Percentiles rank a stretch among this genome's conserved stretches.
Conservation (phyloP, 345 rosid species). For the Psidium guajava region DNA sequence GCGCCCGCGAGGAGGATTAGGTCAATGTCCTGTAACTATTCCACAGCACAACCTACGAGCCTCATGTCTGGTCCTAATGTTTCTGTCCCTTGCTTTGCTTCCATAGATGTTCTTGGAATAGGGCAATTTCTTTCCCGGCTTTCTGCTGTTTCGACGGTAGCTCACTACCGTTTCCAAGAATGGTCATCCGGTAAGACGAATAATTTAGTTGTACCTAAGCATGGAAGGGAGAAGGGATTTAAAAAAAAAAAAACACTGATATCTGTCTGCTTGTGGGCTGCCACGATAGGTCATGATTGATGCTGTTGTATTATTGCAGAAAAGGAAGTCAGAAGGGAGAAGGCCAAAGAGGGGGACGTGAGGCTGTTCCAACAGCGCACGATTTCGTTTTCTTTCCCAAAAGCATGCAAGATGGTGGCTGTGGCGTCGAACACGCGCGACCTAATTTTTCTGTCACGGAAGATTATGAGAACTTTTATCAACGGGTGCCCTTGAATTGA, state of each 20-base stretch:
- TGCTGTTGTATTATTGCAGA: background rate
- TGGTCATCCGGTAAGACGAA: background rate
- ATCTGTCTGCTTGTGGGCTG: background rate
- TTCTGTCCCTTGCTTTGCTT: background rate
- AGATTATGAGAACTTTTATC: background rate
- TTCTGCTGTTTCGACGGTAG: background rate
- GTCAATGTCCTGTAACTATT: background rate
- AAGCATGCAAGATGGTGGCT: background rate
- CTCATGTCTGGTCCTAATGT: background rate
- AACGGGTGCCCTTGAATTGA: background rate
- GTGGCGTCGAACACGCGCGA: background rate
- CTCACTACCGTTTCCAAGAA: background rate
- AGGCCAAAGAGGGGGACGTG: background rate
- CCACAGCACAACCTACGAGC: background rate
- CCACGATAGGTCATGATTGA: background rate
- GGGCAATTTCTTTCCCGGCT: background rate
- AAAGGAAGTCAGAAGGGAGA: background rate
- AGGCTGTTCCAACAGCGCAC: background rate
- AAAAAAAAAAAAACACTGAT: background rate
- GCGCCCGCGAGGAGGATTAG: background rate
- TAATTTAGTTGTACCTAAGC: background rate
- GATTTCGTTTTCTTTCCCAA: background rate
- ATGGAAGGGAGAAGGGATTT: background rate
- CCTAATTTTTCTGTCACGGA: background rate
- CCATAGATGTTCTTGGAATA: background rate